phyloP scores from a whole-genome alignment of 2,329 filamentous ascomycete species.

The Aureobasidium sp. region DNA sequence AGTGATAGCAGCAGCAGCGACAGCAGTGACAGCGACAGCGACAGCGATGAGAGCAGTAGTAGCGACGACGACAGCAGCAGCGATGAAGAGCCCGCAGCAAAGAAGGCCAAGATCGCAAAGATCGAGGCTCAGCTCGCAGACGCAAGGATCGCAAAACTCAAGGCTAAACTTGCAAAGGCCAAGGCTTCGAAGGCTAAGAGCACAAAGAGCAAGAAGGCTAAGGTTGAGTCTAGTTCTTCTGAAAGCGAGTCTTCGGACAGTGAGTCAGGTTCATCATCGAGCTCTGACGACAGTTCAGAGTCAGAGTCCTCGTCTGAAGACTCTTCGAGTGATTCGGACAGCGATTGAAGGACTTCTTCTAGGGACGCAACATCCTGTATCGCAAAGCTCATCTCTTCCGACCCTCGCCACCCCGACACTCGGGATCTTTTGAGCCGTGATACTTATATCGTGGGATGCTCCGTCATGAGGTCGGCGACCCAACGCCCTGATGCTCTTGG shows the following conservation, averaged over 20 bases:
- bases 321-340: slow-evolving; percentile 9
- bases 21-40: background rate
- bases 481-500: too few species aligned
- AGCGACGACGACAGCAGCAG: slow-evolving; percentile 13
- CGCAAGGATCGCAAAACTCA: slow-evolving; percentile 7
- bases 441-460: too few species aligned
- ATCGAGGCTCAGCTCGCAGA: background rate
- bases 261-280: slow-evolving; percentile 11
- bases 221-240: background rate
- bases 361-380: background rate
- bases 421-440: too few species aligned
- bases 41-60: background rate
- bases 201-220: background rate
- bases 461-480: too few species aligned
- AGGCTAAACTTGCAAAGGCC: slow-evolving; percentile 2
- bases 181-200: background rate
- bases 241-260: slow-evolving; percentile 2
- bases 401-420: background rate
- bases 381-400: background rate
- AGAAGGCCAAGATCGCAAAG: background rate
- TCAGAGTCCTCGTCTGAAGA: slow-evolving; percentile 7
- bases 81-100: background rate
- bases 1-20: slow-evolving; percentile 7
- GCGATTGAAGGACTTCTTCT: background rate
- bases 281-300: background rate